Conservation (phyloP, 2,329 filamentous ascomycete genomes). For the Aspergillus intermedius region DNA sequence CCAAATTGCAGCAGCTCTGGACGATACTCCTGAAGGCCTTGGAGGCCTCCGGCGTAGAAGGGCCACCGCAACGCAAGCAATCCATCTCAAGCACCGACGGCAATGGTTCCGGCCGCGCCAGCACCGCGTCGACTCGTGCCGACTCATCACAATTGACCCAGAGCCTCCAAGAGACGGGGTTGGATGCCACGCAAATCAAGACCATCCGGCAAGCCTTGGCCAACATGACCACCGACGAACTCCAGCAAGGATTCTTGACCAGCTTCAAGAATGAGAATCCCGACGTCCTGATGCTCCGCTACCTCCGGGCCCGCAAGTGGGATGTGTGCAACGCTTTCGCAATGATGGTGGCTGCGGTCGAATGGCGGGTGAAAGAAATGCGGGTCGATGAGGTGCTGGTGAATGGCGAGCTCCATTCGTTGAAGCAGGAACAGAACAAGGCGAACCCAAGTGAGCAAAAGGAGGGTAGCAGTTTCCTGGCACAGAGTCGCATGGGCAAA, state of each 20-base stretch:
- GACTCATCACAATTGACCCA: slow-evolving; percentile 17
- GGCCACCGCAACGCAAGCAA: slow-evolving; percentile 30
- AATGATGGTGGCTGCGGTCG: slow-evolving; percentile 87
- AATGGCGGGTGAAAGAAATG: slow-evolving; percentile 76
- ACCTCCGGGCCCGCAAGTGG: slow-evolving; percentile 82
- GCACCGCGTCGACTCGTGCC: slow-evolving; percentile 50
- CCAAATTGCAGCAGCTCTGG: slow-evolving; percentile 85
- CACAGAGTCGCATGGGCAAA: slow-evolving; percentile 81
- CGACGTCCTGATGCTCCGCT: slow-evolving; percentile 72
- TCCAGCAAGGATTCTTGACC: slow-evolving; percentile 73
- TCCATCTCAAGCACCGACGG: slow-evolving; percentile 32
- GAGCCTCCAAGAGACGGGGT: slow-evolving; percentile 14
- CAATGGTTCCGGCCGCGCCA: slow-evolving; percentile 60
- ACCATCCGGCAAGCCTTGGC: slow-evolving; percentile 73
- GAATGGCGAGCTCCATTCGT: slow-evolving; percentile 62
- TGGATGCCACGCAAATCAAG: slow-evolving; percentile 52
- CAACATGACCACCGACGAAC: slow-evolving; percentile 64
- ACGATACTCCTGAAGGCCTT: slow-evolving; percentile 58
- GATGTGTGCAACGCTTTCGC: slow-evolving; percentile 82
- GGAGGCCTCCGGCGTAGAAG: slow-evolving; percentile 16
- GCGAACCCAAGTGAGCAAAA: slow-evolving; percentile 56
- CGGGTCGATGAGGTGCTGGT: slow-evolving; percentile 78
- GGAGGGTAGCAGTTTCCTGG: slow-evolving; percentile 66
- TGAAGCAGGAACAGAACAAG: slow-evolving; percentile 50
- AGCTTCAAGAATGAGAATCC: slow-evolving; percentile 93